These are phyloP conservation scores for Bullera alba DNA, from an alignment of 768 basidiomycete species.

Conservation along the genomic window DNA sequence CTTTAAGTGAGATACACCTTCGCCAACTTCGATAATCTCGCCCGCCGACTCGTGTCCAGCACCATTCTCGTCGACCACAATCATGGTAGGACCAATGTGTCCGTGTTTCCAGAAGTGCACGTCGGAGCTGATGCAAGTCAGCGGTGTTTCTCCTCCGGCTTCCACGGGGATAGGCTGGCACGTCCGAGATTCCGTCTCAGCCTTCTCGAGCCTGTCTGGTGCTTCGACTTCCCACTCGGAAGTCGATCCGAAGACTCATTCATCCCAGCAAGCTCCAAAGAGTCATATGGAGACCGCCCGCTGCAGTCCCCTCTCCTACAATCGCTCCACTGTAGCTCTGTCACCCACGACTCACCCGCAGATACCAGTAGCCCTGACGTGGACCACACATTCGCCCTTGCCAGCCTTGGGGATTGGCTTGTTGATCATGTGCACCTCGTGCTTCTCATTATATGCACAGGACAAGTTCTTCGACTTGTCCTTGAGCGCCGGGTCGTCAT, in stretches of 20 bases:
- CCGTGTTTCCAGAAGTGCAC: conserved; percentile 48
- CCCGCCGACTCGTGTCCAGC: conserved; percentile 47
- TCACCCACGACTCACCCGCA: conserved; percentile 41
- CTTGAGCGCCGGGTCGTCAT: conserved; percentile 12
- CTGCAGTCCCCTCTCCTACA: background rate
- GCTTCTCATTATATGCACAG: conserved; percentile 41
- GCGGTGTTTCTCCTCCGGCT: too few relatives aligned
- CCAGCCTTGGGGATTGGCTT: conserved; percentile 43
- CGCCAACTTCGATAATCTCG: conserved; percentile 45
- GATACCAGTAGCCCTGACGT: conserved; percentile 47
- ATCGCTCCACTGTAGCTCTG: background rate
- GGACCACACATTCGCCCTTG: conserved; percentile 40
- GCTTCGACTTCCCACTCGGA: too few relatives aligned
- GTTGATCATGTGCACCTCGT: conserved; percentile 45
- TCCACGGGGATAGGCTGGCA: too few relatives aligned
- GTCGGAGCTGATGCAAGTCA: conserved; percentile 36
- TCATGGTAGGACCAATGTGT: conserved; percentile 45
- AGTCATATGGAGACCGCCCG: background rate
- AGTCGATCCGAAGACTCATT: too few relatives aligned
- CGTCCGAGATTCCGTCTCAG: too few relatives aligned
- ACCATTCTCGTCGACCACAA: conserved; percentile 44
- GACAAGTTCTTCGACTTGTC: conserved; percentile 41
- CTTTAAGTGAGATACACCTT: conserved; percentile 43
- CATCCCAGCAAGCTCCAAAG: too few relatives aligned
- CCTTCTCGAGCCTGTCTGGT: too few relatives aligned